phyloP scores from a whole-genome alignment of 1,139 yeast genomes.

The Saccharomyces hybrid region DNA sequence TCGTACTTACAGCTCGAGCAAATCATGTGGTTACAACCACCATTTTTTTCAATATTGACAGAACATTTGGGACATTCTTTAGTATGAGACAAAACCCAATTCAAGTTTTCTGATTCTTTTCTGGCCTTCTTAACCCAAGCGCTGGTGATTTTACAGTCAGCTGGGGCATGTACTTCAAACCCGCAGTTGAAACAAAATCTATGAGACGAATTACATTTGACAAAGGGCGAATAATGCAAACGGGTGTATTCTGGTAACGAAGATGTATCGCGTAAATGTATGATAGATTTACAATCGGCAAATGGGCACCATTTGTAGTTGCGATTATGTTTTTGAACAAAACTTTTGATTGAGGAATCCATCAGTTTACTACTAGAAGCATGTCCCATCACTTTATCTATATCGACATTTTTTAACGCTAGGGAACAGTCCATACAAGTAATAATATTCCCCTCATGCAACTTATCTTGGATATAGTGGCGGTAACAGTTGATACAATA shows the following conservation, averaged over 20 bases:
- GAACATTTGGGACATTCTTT: slow-evolving; percentile 63
- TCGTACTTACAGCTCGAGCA: slow-evolving; percentile 71
- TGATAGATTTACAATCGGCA: slow-evolving; percentile 64
- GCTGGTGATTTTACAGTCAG: slow-evolving; percentile 63
- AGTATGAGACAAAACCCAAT: slow-evolving; percentile 87
- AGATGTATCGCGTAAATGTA: slow-evolving; percentile 40
- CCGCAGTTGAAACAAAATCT: slow-evolving; percentile 76
- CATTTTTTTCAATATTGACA: slow-evolving; percentile 66
- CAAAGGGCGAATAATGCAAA: slow-evolving; percentile 50
- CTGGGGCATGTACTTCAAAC: slow-evolving; percentile 72
- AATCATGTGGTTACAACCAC: slow-evolving; percentile 95
- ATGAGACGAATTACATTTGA: slow-evolving; percentile 58
- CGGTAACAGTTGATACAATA: slow-evolving; percentile 64
- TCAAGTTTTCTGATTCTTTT: slow-evolving; percentile 82
- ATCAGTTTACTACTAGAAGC: slow-evolving; percentile 27
- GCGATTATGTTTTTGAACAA: slow-evolving; percentile 45
- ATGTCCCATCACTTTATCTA: slow-evolving; percentile 32
- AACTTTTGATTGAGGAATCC: slow-evolving; percentile 38
- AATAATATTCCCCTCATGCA: slow-evolving; percentile 50
- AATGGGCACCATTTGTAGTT: slow-evolving; percentile 75
- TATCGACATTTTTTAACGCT: slow-evolving; percentile 30
- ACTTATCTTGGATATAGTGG: slow-evolving; percentile 46
- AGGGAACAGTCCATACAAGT: slow-evolving; percentile 53
- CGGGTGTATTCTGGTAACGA: slow-evolving; percentile 26
- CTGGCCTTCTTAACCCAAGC: slow-evolving; percentile 73